These are phyloP conservation scores for Phlegmacium glaucopus DNA, from an alignment of 768 basidiomycete species.

Conservation along the genomic window DNA sequence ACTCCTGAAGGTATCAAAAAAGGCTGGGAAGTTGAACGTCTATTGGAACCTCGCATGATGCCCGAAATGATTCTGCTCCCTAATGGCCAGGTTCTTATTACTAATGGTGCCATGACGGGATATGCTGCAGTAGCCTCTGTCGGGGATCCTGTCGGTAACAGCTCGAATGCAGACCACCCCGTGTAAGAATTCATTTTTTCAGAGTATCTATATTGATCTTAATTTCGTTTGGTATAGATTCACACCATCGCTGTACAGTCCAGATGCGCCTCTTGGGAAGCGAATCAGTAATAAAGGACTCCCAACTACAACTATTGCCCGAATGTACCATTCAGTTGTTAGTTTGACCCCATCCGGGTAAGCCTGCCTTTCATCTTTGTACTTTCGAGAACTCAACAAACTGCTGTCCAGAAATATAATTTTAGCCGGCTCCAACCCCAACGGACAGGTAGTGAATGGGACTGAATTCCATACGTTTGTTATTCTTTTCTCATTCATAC, in stretches of 20 bases:
- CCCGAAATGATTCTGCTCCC: slow-evolving; percentile 37
- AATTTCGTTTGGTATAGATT: slow-evolving; percentile 11
- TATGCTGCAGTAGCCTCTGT: slow-evolving; percentile 38
- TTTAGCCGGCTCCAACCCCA: slow-evolving; percentile 46
- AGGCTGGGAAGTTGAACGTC: slow-evolving; percentile 44
- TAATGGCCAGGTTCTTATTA: slow-evolving; percentile 41
- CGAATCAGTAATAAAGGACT: slow-evolving; percentile 47
- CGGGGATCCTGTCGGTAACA: slow-evolving; percentile 19
- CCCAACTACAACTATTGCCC: slow-evolving; percentile 40
- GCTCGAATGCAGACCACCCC: slow-evolving; percentile 29
- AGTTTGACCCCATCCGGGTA: slow-evolving; percentile 54
- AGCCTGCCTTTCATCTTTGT: too few relatives aligned
- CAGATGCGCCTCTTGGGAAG: slow-evolving; percentile 36
- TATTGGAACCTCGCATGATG: slow-evolving; percentile 39
- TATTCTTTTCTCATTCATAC: background rate
- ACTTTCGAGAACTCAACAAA: too few relatives aligned
- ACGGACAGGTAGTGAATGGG: slow-evolving; percentile 25
- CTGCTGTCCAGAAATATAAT: slow-evolving; percentile 21
- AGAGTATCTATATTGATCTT: background rate
- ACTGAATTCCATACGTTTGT: slow-evolving; percentile 25
- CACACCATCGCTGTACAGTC: slow-evolving; percentile 48
- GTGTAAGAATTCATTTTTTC: slow-evolving; percentile 21
- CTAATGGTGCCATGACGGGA: slow-evolving; percentile 41
- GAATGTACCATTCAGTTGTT: slow-evolving; percentile 62
- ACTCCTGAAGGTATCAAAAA: slow-evolving; percentile 38